A percentile compares a stretch with the other conserved stretches of the same genome.
Conservation (phyloP, 148 eudicot species). For the Chenopodium quinoa region DNA sequence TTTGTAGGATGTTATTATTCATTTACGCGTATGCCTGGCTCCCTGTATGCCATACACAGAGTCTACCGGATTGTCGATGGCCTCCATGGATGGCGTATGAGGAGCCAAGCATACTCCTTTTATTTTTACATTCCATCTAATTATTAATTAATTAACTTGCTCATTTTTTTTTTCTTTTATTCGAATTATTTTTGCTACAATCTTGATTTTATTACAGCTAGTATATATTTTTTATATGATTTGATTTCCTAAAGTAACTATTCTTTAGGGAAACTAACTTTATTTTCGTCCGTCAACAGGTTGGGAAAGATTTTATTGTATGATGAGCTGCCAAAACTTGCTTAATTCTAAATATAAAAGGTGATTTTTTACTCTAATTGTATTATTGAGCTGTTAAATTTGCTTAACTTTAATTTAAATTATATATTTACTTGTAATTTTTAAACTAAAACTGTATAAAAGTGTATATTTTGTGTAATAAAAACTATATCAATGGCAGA, state of each 20-base stretch:
- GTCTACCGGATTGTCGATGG: slow-evolving; percentile 28
- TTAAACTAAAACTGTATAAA: too few relatives aligned
- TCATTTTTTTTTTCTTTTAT: not conserved
- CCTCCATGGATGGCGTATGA: slow-evolving; percentile 47
- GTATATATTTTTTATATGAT: not conserved
- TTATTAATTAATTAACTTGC: not conserved
- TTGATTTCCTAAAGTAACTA: not conserved
- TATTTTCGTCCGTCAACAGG: not conserved
- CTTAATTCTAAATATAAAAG: not conserved
- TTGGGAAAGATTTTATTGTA: not conserved
- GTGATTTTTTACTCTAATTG: not conserved
- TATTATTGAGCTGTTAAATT: too few relatives aligned
- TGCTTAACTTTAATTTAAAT: too few relatives aligned
- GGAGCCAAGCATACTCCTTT: slow-evolving; percentile 47
- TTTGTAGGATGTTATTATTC: not conserved
- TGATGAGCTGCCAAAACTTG: not conserved
- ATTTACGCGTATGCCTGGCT: slow-evolving; percentile 41
- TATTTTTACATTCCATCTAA: not conserved
- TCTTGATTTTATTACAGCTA: not conserved
- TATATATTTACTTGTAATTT: too few relatives aligned
- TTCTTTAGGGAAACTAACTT: not conserved
- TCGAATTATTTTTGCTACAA: not conserved
- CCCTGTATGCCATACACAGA: slow-evolving; percentile 49
- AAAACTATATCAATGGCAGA: not conserved
- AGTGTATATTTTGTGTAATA: not conserved